Evolutionary conservation across 2,329 filamentous ascomycete species (phyloP).

Genomic region (Leptosphaerulina australis): DNA sequence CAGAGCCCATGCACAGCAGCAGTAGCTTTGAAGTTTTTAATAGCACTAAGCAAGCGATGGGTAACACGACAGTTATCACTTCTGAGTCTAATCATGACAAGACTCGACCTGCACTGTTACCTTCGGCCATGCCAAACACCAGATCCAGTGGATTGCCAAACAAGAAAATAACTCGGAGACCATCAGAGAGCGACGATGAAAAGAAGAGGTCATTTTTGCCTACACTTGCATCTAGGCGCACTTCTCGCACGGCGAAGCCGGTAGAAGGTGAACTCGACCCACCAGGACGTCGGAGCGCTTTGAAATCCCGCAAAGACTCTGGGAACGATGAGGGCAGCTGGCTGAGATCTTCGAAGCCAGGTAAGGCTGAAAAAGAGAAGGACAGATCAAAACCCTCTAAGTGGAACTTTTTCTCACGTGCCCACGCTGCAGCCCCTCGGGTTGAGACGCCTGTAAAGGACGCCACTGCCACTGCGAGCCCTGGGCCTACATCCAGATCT

Average conservation of each 20-base stretch:
- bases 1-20: constrained; percentile 45
- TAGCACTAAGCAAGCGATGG: constrained; percentile 21
- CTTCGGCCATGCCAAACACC: constrained; percentile 48
- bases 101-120: constrained; percentile 39
- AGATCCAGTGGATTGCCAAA: constrained; percentile 39
- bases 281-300: constrained; percentile 21
- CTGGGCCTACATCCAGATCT: constrained; percentile 46
- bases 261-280: constrained; percentile 27
- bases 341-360: constrained; percentile 45
- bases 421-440: constrained; percentile 49
- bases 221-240: constrained; percentile 34
- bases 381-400: constrained; percentile 47
- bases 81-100: constrained; percentile 27
- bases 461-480: constrained; percentile 48
- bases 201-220: constrained; percentile 43
- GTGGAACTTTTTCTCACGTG: constrained; percentile 66
- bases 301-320: constrained; percentile 37
- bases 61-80: constrained; percentile 28
- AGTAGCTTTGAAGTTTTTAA: constrained; percentile 43
- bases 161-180: constrained; percentile 38
- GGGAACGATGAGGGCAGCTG: constrained; percentile 45
- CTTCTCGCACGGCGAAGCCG: constrained; percentile 36
- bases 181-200: constrained; percentile 48
- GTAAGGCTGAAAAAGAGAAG: constrained; percentile 33
- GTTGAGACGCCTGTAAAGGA: constrained; percentile 44